Percentiles rank a stretch among this genome's conserved stretches.
Evolutionary conservation across 768 basidiomycete species (phyloP).

Genomic region (Gautieria morchelliformis): DNA sequence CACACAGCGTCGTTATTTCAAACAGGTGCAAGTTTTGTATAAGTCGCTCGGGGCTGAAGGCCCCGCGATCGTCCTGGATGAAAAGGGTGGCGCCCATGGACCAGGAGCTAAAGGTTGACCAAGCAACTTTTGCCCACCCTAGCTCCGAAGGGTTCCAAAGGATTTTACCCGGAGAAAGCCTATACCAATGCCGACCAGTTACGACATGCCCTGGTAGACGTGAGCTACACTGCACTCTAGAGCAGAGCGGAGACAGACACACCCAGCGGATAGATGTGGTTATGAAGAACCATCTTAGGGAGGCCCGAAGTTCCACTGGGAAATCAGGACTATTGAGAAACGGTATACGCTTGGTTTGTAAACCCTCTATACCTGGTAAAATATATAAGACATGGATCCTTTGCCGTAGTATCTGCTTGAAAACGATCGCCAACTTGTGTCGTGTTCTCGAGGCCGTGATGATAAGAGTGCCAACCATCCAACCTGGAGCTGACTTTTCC

Average conservation of each 20-base stretch:
- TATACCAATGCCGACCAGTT: neutral
- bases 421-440: neutral
- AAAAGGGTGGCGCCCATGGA: neutral
- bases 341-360: neutral
- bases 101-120: neutral
- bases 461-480: neutral
- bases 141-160: neutral
- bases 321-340: neutral
- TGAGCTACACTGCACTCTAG: neutral
- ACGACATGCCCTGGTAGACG: neutral
- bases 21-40: neutral
- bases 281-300: neutral
- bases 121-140: neutral
- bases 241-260: neutral
- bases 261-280: neutral
- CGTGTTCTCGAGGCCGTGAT: neutral
- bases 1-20: neutral
- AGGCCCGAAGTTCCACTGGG: neutral
- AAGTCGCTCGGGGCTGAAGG: neutral
- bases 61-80: neutral
- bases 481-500: neutral
- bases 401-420: neutral
- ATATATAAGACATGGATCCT: neutral
- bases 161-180: neutral
- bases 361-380: neutral